phyloP scores from a whole-genome alignment of 1,284 basidiomycete genomes.

The Schizophyllum amplum region DNA sequence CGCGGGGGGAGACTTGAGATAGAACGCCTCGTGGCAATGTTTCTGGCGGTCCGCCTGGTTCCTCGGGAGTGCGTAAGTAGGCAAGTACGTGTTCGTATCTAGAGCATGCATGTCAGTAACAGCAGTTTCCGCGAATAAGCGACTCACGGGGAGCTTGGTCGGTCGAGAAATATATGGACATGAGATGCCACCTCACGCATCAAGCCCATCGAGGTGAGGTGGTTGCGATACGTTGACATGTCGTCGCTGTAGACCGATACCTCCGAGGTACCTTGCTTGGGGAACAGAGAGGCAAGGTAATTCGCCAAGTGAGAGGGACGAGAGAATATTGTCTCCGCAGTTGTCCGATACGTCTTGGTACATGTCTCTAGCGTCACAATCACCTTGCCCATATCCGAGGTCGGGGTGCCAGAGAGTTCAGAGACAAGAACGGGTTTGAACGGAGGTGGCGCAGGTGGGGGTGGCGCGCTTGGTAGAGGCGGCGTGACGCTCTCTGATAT shows the following conservation, averaged over 20 bases:
- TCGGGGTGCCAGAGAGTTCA: constrained; percentile 31
- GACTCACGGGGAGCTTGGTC: constrained; percentile 69
- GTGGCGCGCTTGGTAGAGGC: constrained; percentile 22
- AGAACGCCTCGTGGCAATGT: constrained; percentile 52
- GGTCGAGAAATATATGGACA: constrained; percentile 73
- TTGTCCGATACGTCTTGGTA: constrained; percentile 54
- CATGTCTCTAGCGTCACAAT: constrained; percentile 67
- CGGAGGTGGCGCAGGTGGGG: constrained; percentile 29
- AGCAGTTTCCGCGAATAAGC: not conserved
- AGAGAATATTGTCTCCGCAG: constrained; percentile 54
- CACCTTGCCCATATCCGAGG: constrained; percentile 47
- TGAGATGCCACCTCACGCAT: constrained; percentile 35
- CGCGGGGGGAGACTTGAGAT: constrained; percentile 35
- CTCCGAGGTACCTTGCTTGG: not conserved
- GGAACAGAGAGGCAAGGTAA: constrained; percentile 44
- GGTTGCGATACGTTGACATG: constrained; percentile 42
- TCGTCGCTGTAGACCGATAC: constrained; percentile 43
- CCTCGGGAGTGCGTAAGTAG: constrained; percentile 53
- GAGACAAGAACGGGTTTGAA: constrained; percentile 64
- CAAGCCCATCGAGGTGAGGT: constrained; percentile 51
- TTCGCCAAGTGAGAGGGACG: constrained; percentile 56
- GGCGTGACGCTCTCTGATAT: constrained; percentile 22
- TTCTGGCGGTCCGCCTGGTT: constrained; percentile 37
- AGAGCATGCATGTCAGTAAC: constrained; percentile 6
- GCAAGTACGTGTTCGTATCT: constrained; percentile 64